Percentiles rank a stretch among this genome's conserved stretches.
These are phyloP conservation scores for Anastatica hierochuntica DNA, from an alignment of 345 rosid genomes.

Conservation along the genomic window DNA sequence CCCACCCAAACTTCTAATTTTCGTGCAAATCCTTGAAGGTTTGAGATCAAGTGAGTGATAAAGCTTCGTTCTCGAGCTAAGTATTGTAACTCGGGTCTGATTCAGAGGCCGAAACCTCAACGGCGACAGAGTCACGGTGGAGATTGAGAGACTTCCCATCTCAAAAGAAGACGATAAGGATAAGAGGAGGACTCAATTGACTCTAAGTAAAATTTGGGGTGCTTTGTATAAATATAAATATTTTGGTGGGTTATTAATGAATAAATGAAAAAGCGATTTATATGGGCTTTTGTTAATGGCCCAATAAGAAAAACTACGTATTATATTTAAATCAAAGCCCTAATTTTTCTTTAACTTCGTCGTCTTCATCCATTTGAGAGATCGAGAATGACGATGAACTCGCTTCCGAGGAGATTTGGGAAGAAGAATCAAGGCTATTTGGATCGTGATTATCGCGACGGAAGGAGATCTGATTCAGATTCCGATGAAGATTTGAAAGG, in stretches of 20 bases:
- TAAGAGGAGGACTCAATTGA: constrained; percentile 17
- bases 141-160: constrained; percentile 23
- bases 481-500: constrained; percentile 85
- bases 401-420: constrained; percentile 53
- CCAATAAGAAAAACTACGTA: neutral
- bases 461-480: constrained; percentile 50
- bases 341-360: neutral
- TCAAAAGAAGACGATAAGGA: constrained; percentile 13
- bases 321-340: constrained; percentile 5
- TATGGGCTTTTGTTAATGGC: constrained; percentile 1
- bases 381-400: constrained; percentile 24
- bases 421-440: constrained; percentile 34
- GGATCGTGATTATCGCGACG: constrained; percentile 40
- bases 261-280: neutral
- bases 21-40: constrained; percentile 16
- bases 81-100: neutral
- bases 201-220: constrained; percentile 12
- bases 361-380: neutral
- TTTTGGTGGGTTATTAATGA: neutral
- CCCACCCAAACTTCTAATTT: constrained; percentile 30
- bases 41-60: neutral
- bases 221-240: neutral
- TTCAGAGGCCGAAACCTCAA: neutral
- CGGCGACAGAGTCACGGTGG: constrained; percentile 16
- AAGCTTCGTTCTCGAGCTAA: neutral